These are phyloP conservation scores for Stephania japonica DNA, from an alignment of 164 flowering plant species.

Conservation along the genomic window DNA sequence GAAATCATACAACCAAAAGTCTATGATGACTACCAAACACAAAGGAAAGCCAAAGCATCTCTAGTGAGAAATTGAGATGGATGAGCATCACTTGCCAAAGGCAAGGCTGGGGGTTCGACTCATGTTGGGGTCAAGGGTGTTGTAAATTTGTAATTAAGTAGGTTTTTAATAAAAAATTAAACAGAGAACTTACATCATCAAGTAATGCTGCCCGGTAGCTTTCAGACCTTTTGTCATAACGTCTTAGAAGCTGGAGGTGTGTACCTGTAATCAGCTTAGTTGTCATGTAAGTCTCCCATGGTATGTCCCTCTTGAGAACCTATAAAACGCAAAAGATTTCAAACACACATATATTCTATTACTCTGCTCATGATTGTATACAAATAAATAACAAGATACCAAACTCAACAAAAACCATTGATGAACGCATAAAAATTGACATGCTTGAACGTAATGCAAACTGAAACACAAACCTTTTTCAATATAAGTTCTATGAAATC, in stretches of 20 bases:
- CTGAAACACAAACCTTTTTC: too few species aligned
- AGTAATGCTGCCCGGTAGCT: slow-evolving; percentile 70
- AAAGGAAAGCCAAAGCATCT: too few species aligned
- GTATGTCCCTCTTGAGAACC: slow-evolving; percentile 95
- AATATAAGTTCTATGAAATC: too few species aligned
- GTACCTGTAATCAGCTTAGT: slow-evolving; percentile 92
- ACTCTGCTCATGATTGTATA: background rate
- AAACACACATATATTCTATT: slow-evolving; percentile 1
- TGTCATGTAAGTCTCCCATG: slow-evolving; percentile 98
- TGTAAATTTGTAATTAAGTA: too few species aligned
- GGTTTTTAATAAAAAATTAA: background rate
- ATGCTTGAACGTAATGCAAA: too few species aligned
- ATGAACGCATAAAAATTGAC: background rate
- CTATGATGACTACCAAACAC: background rate
- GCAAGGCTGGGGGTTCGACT: too few species aligned
- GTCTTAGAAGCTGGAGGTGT: slow-evolving; percentile 83
- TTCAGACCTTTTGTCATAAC: slow-evolving; percentile 82
- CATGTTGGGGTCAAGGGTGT: too few species aligned
- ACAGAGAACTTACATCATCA: slow-evolving; percentile 64
- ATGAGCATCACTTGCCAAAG: too few species aligned
- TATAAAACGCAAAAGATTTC: slow-evolving; percentile 20
- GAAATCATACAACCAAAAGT: background rate
- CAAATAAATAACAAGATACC: background rate
- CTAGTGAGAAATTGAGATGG: too few species aligned
- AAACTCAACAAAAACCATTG: background rate